Conservation (phyloP, 1,139 yeast genomes). For the Protomyces macrosporus region DNA sequence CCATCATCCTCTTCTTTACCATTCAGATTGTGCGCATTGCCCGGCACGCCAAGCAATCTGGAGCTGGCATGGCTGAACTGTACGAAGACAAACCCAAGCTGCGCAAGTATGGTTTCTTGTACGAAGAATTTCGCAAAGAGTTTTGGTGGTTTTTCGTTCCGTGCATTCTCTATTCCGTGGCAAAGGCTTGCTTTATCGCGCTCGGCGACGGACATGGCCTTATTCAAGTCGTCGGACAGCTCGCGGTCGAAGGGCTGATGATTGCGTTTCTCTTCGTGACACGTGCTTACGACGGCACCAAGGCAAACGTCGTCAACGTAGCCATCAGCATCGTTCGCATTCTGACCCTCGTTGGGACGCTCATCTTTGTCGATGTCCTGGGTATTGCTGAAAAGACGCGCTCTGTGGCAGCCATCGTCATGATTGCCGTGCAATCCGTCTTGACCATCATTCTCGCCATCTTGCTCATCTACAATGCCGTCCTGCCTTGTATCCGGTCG, state of each 20-base stretch:
- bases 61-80: conserved; percentile 34
- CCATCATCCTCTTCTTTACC: conserved; percentile 34
- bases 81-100: conserved; percentile 38
- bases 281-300: conserved; percentile 37
- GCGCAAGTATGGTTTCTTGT: conserved; percentile 38
- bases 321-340: conserved; percentile 37
- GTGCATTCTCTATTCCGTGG: conserved; percentile 34
- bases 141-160: conserved; percentile 40
- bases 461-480: conserved; percentile 34
- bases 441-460: conserved; percentile 35
- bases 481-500: conserved; percentile 18
- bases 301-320: conserved; percentile 38
- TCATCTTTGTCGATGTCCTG: conserved; percentile 38
- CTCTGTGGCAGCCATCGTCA: conserved; percentile 38
- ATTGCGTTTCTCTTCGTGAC: conserved; percentile 31
- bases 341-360: conserved; percentile 35
- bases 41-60: conserved; percentile 32
- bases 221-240: conserved; percentile 38
- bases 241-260: conserved; percentile 35
- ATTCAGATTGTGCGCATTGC: conserved; percentile 36
- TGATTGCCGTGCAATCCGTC: conserved; percentile 37
- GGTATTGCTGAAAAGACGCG: conserved; percentile 34
- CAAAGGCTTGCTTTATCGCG: conserved; percentile 38
- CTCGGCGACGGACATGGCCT: conserved; percentile 39
- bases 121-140: conserved; percentile 37